Evolutionary conservation across 2,329 filamentous ascomycete species (phyloP).

Genomic region (Geoglossum cookeanum): DNA sequence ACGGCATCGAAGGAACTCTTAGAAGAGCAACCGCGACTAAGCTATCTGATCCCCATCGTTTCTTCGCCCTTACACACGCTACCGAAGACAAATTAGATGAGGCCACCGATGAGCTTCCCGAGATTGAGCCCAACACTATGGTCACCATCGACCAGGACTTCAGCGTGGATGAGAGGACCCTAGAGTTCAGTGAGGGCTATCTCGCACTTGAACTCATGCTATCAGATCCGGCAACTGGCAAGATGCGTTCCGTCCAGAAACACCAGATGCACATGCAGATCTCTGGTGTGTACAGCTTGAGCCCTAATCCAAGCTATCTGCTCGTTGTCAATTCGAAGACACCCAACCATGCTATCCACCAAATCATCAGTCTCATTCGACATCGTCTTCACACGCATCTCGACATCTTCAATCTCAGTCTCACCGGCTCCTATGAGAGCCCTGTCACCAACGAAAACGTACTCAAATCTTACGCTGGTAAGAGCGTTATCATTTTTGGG

Average conservation of each 20-base stretch:
- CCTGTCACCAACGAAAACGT: neutral
- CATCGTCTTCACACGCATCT: neutral
- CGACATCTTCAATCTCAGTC: neutral
- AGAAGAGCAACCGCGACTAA: constrained; percentile 1
- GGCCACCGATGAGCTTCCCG: constrained; percentile 6
- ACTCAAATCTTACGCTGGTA: neutral
- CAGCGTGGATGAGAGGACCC: constrained; percentile 4
- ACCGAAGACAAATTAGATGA: neutral
- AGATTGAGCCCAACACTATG: constrained; percentile 6
- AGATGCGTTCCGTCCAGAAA: constrained; percentile 5
- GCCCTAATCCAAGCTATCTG: constrained; percentile 6
- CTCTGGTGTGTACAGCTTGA: constrained; percentile 6
- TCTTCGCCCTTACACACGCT: constrained; percentile 7
- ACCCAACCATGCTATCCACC: constrained; percentile 9
- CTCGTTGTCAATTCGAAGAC: constrained; percentile 10
- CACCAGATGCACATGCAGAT: constrained; percentile 9
- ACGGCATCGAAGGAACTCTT: constrained; percentile 6
- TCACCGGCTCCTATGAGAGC: neutral
- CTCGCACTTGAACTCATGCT: constrained; percentile 9
- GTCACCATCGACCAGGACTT: constrained; percentile 9
- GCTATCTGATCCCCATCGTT: constrained; percentile 5
- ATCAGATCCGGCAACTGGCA: constrained; percentile 5
- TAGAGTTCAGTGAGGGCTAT: constrained; percentile 7
- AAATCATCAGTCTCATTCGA: constrained; percentile 9
- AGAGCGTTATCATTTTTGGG: neutral